Evolutionary conservation across 495 filamentous ascomycete genomes (phyloP).

Genomic region (Penicillium salamii): DNA sequence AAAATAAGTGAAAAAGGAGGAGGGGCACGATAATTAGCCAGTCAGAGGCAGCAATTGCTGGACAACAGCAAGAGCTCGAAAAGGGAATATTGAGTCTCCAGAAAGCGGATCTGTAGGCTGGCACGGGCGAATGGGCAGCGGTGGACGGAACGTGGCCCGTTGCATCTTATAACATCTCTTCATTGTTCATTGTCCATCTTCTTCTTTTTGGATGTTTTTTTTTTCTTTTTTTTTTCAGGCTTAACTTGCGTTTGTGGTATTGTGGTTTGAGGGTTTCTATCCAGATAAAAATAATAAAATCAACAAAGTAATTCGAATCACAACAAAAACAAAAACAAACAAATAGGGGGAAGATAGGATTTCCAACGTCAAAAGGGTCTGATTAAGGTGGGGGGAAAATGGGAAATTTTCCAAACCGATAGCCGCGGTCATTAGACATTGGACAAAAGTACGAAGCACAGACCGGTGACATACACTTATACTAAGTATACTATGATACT

Average conservation of each 20-base stretch:
- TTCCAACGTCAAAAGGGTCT: not conserved
- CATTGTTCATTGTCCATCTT: not conserved
- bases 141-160: slow-evolving; percentile 12
- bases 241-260: no score
- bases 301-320: no score
- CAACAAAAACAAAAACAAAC: not conserved
- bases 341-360: not conserved
- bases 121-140: slow-evolving; percentile 4
- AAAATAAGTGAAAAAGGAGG: slow-evolving; percentile 5
- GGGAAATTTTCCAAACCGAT: not conserved
- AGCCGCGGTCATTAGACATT: not conserved
- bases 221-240: not conserved
- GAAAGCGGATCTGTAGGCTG: slow-evolving; percentile 18
- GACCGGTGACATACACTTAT: no score
- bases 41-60: slow-evolving; percentile 7
- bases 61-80: slow-evolving; percentile 23
- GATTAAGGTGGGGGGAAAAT: not conserved
- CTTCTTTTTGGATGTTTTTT: not conserved
- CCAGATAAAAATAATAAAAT: no score
- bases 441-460: not conserved
- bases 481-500: no score
- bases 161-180: slow-evolving; percentile 1
- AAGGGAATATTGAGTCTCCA: slow-evolving; percentile 29
- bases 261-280: no score
- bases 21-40: slow-evolving; percentile 9